phyloP scores from a whole-genome alignment of 2,329 filamentous ascomycete species.

The Aspergillus pseudotamarii region DNA sequence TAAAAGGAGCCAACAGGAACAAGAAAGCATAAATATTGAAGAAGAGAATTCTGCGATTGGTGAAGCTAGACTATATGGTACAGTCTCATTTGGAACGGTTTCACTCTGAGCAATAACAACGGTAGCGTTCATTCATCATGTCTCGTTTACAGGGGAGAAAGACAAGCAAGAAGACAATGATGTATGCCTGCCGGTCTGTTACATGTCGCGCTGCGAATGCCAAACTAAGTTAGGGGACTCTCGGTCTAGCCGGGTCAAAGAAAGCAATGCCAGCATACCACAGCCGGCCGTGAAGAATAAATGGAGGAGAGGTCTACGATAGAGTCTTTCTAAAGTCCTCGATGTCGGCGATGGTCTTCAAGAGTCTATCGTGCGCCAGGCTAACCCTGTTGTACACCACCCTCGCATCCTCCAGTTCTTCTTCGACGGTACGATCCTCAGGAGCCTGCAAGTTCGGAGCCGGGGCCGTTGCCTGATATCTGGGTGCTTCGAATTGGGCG shows the following conservation, averaged over 20 bases:
- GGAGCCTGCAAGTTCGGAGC: background rate
- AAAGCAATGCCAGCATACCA: background rate
- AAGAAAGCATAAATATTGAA: constrained; percentile 32
- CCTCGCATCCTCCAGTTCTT: constrained; percentile 1
- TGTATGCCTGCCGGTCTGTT: background rate
- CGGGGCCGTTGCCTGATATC: constrained; percentile 9
- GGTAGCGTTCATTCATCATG: constrained; percentile 10
- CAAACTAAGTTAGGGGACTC: background rate
- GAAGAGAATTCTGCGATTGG: constrained; percentile 1
- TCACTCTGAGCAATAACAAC: background rate
- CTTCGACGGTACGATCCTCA: background rate
- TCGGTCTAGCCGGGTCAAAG: background rate
- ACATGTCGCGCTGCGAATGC: background rate
- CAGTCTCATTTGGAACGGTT: background rate
- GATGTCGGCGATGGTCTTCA: constrained; percentile 12
- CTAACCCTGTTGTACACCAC: constrained; percentile 5
- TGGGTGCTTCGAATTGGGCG: constrained; percentile 4
- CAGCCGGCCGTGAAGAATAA: background rate
- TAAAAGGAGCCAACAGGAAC: constrained; percentile 34
- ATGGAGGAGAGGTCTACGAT: background rate
- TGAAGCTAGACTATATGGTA: constrained; percentile 11
- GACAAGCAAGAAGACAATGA: constrained; percentile 2
- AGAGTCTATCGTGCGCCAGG: constrained; percentile 19
- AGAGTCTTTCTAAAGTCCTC: background rate
- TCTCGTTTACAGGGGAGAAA: background rate